Evolutionary conservation across 257 asterid genomes (phyloP), one percentile per base, ranked within the genome.

Genomic region (Plectranthus barbatus): DNA sequence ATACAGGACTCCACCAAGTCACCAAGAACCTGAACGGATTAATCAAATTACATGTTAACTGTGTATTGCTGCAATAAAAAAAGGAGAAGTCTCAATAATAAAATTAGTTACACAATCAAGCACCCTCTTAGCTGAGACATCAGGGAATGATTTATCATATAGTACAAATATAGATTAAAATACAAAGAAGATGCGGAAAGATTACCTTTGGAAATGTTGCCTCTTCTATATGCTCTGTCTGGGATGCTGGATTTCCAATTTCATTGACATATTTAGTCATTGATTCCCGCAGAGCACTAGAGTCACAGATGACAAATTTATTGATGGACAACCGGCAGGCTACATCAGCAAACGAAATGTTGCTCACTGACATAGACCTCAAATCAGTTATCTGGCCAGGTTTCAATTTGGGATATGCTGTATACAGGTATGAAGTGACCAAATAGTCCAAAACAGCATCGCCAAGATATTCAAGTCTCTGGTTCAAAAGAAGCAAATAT

Each of bases 361-460:
- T 92, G 87, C 70, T 81, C 73, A 92, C 96, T 1, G 74, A 67
- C 42, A 70, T 77, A 9, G 99, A 92, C 78, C 97, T 92, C 79
- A 92, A 81, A 78, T 89, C 99, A 45, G 99, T 84, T 69, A 92
- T 75, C 49, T 85, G 97, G 70, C 99, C 99, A 71, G 96, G 99
- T 74, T 75, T 92, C 80, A 92, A 51, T 19, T 80, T 72, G 39
- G 99, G 97, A 67, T 86, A 89, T 53, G 68, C 81, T 6, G 96
- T 79, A 66, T 79, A 92, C 53, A 90, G 77, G 83, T 86, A 92
- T 58, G 96, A 87, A 63, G 97, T 89, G 77, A 92, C 83, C 86
- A 92, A 63, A 81, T 92, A 92, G 79, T 92, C 99, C 88, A 92
- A 77, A 62, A 85, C 91, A 44, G 99, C 95, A 82, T 92, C 99